phyloP scores from a whole-genome alignment of 345 rosid genomes.

The Sonneratia caseolaris region DNA sequence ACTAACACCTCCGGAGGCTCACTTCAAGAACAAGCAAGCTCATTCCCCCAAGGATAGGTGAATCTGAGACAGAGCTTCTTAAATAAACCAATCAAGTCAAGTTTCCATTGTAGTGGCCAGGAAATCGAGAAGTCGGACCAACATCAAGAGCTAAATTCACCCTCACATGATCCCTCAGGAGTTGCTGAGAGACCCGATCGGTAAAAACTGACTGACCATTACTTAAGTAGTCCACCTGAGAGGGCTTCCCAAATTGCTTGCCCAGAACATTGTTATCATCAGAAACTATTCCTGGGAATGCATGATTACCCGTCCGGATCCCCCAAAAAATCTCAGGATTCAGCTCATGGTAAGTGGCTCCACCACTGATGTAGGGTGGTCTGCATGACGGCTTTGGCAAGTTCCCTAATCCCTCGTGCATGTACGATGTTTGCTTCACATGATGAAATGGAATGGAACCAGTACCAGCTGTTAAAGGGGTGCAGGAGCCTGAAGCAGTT shows the following conservation, averaged over 20 bases:
- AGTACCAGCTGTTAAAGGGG: slow-evolving; percentile 44
- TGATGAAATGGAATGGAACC: slow-evolving; percentile 43
- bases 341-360: slow-evolving; percentile 29
- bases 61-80: neutral
- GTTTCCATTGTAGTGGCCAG: slow-evolving; percentile 19
- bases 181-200: slow-evolving; percentile 45
- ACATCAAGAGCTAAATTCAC: slow-evolving; percentile 34
- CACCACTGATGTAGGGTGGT: slow-evolving; percentile 18
- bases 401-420: slow-evolving; percentile 40
- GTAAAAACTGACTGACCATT: slow-evolving; percentile 49
- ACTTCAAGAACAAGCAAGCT: neutral
- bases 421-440: slow-evolving; percentile 27
- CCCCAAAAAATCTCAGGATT: slow-evolving; percentile 36
- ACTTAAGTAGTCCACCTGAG: slow-evolving; percentile 20
- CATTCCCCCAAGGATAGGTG: neutral
- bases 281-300: slow-evolving; percentile 28
- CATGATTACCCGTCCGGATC: slow-evolving; percentile 31
- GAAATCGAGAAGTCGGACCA: slow-evolving; percentile 33
- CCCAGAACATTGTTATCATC: slow-evolving; percentile 26
- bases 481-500: slow-evolving; percentile 49
- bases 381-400: slow-evolving; percentile 22
- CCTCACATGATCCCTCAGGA: slow-evolving; percentile 37
- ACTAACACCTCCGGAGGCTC: neutral
- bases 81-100: neutral
- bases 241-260: slow-evolving; percentile 31